Evolutionary conservation across 495 filamentous ascomycete species (phyloP).

Genomic region (Cercophora sp.): DNA sequence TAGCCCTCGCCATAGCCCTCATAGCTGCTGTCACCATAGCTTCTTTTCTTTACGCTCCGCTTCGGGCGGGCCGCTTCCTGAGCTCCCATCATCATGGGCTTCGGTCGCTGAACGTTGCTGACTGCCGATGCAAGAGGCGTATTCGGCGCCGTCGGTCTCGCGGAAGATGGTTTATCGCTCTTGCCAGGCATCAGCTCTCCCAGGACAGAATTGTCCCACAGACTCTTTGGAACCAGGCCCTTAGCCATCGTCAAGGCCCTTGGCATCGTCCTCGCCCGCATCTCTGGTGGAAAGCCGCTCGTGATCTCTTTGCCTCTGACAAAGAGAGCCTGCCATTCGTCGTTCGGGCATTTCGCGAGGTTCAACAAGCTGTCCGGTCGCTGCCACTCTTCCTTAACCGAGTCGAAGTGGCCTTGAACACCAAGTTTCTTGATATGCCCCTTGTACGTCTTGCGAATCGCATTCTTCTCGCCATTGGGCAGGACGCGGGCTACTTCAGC

Average conservation of each 20-base stretch:
- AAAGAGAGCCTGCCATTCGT: conserved; percentile 51
- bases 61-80: conserved; percentile 32
- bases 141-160: conserved; percentile 40
- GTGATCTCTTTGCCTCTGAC: conserved; percentile 53
- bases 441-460: conserved; percentile 57
- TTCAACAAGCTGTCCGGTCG: conserved; percentile 34
- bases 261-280: conserved; percentile 29
- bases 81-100: conserved; percentile 22
- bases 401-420: conserved; percentile 51
- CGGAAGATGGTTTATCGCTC: conserved; percentile 35
- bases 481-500: conserved; percentile 50
- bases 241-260: conserved; percentile 47
- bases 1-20: conserved; percentile 56
- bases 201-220: conserved; percentile 51
- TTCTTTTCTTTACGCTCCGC: conserved; percentile 47
- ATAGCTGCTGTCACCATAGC: conserved; percentile 52
- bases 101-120: conserved; percentile 18
- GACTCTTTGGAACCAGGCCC: conserved; percentile 41
- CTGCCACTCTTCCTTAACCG: conserved; percentile 41
- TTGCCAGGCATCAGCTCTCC: conserved; percentile 38
- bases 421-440: conserved; percentile 53
- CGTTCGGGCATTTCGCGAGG: conserved; percentile 49
- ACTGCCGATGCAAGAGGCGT: conserved; percentile 33
- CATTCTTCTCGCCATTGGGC: conserved; percentile 53
- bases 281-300: conserved; percentile 41